These are phyloP conservation scores for Pythium dissimile DNA, from an alignment of 352 stramenopile species.

Conservation along the genomic window DNA sequence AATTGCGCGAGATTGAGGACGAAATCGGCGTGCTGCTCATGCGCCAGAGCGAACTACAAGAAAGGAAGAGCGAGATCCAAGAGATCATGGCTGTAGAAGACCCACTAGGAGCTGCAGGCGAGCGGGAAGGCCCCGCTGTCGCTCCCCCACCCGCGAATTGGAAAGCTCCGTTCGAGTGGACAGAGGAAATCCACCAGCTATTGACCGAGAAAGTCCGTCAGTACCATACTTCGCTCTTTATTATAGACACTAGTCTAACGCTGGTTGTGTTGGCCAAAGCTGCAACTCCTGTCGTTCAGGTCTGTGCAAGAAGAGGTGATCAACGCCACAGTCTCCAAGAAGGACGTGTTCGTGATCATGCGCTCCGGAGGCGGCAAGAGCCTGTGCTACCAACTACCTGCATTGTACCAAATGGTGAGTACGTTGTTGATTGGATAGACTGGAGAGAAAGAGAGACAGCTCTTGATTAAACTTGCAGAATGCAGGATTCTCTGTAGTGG, in stretches of 20 bases:
- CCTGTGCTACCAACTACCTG: conserved; percentile 90
- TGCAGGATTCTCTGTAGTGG: conserved; percentile 83
- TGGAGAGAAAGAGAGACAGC: too few relatives aligned
- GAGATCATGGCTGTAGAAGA: conserved; percentile 23
- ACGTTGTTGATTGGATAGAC: not conserved
- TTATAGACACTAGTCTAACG: not conserved
- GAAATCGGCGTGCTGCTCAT: conserved; percentile 45
- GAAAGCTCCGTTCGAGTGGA: conserved; percentile 44
- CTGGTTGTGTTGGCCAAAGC: conserved; percentile 30
- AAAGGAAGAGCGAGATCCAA: conserved; percentile 43
- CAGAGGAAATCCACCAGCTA: conserved; percentile 12
- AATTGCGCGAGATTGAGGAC: conserved; percentile 52
- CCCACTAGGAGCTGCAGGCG: not conserved
- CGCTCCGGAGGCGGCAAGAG: conserved; percentile 83
- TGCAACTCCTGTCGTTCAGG: conserved; percentile 82
- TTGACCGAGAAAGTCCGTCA: conserved; percentile 5
- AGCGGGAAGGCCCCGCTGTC: not conserved
- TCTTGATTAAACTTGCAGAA: conserved; percentile 23
- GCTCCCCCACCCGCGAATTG: conserved; percentile 22
- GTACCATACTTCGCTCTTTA: not conserved
- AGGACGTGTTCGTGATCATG: conserved; percentile 94
- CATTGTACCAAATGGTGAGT: conserved; percentile 59
- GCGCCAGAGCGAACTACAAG: conserved; percentile 49
- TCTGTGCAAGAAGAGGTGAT: conserved; percentile 91
- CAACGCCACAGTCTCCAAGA: conserved; percentile 80